Conservation (phyloP, 495 filamentous ascomycete genomes). For the Sabuloglossum arenarium region DNA sequence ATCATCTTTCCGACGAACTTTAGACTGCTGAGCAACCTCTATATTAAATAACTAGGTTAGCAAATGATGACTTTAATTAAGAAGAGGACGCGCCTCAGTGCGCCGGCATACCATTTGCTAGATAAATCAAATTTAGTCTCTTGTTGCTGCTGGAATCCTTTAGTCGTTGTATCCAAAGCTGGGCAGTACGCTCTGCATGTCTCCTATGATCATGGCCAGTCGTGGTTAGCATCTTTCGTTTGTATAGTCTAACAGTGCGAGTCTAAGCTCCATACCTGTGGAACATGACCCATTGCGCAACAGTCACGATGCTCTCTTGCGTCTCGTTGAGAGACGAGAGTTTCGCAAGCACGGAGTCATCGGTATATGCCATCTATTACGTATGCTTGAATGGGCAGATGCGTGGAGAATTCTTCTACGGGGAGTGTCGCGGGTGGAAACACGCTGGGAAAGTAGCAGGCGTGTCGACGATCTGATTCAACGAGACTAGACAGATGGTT, state of each 20-base stretch:
- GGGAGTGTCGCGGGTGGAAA: background rate
- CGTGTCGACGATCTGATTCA: background rate
- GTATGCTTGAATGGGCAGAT: slow-evolving; percentile 4
- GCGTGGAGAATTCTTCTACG: background rate
- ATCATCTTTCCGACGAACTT: slow-evolving; percentile 72
- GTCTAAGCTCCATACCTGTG: slow-evolving; percentile 45
- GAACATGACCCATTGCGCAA: slow-evolving; percentile 98
- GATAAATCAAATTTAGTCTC: slow-evolving; percentile 76
- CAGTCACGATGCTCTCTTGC: slow-evolving; percentile 85
- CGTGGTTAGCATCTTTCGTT: background rate
- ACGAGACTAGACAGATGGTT: background rate
- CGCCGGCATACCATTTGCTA: slow-evolving; percentile 60
- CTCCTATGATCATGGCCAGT: slow-evolving; percentile 31
- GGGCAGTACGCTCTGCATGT: slow-evolving; percentile 70
- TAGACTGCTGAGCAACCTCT: slow-evolving; percentile 94
- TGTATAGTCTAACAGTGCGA: slow-evolving; percentile 7
- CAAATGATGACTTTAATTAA: background rate
- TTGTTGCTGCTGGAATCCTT: slow-evolving; percentile 69
- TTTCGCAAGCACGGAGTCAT: slow-evolving; percentile 84
- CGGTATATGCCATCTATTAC: slow-evolving; percentile 66
- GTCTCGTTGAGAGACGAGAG: slow-evolving; percentile 88
- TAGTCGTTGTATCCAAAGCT: slow-evolving; percentile 73
- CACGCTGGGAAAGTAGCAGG: background rate
- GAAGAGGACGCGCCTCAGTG: background rate
- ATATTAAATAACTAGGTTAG: slow-evolving; percentile 3